Evolutionary conservation across 192 early-diverging fungal species (phyloP), one percentile per base, ranked within the genome.

Genomic region (Coemansia sp.): DNA sequence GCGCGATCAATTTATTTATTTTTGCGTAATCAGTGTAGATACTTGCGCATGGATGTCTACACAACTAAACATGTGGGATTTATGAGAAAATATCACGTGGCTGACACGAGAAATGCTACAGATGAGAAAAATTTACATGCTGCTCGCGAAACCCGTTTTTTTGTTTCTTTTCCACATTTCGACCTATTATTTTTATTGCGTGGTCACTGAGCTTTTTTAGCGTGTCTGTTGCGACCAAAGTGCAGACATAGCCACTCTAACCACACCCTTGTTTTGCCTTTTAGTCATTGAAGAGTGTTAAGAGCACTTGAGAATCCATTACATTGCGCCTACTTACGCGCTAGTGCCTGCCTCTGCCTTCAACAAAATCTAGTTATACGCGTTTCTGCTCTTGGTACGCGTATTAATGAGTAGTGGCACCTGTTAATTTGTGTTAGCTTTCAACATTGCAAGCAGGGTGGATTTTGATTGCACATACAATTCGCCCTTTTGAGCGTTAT

Each of bases 311-410:
- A 0, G 46, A 20, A 48, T 15, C 46, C 46, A 8, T 17, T 19
- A 48, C 20, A 19, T 48, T 48, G 46, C 19, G 19, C 46, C 52
- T 54, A 34, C 22, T 12, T 54, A 54, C 52, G 52, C 52, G 52
- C 52, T 26, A 28, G 10, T 54, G 28, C 23, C 26, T 28, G 28
- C 1, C 28, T 19, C 46, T 19, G 46, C n/a, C n/a, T 19, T 8
- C 1, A 3, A 19, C 46, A 48, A 20, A 8, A 15, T 6, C 46
- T 5, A 8, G 17, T 17, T 48, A n/a, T 48, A 48, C 46, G 52
- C 26, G 23, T 54, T 54, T 54, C 52, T 28, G 22, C 25, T 21
- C 21, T 25, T 15, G 2, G n/a, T 17, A 54, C 52, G 52, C 52
- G 52, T 54, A 14, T 54, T 54, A 54, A 54, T 54, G 52, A 17